Evolutionary conservation across 1,284 basidiomycete genomes (phyloP).

Genomic region (Afroboletus lepidellus): DNA sequence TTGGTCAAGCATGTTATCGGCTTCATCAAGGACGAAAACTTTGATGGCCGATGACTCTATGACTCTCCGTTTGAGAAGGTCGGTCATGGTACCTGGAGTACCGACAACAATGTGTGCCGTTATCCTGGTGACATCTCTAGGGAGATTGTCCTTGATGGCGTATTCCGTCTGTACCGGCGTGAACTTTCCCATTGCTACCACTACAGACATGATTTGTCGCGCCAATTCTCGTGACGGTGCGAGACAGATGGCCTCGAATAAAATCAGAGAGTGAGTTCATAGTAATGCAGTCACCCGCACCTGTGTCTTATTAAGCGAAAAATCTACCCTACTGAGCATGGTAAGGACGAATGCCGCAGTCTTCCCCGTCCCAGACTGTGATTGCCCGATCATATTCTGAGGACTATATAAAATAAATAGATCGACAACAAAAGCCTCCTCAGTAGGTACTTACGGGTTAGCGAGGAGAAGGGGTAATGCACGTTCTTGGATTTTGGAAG

Average conservation of each 20-base stretch:
- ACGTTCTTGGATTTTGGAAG: slow-evolving; percentile 98
- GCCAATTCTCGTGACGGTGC: slow-evolving; percentile 96
- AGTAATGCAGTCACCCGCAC: slow-evolving; percentile 38
- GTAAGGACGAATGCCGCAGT: slow-evolving; percentile 98
- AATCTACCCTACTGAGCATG: slow-evolving; percentile 95
- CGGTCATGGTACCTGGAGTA: slow-evolving; percentile 93
- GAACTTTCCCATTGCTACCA: slow-evolving; percentile 93
- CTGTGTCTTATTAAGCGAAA: slow-evolving; percentile 80
- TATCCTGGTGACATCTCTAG: slow-evolving; percentile 67
- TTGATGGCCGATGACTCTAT: slow-evolving; percentile 83
- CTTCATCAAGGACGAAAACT: slow-evolving; percentile 97
- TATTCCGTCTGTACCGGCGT: slow-evolving; percentile 91
- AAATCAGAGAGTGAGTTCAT: slow-evolving; percentile 6
- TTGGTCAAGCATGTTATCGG: slow-evolving; percentile 98
- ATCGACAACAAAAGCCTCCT: neutral
- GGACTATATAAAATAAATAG: slow-evolving; percentile 53
- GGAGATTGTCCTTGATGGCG: slow-evolving; percentile 86
- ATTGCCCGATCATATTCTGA: slow-evolving; percentile 98
- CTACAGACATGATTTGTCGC: slow-evolving; percentile 95
- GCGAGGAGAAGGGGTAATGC: slow-evolving; percentile 89
- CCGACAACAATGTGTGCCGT: slow-evolving; percentile 93
- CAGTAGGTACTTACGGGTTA: slow-evolving; percentile 71
- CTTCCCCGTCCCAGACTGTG: slow-evolving; percentile 98
- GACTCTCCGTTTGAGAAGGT: slow-evolving; percentile 73
- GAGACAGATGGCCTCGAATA: slow-evolving; percentile 79